phyloP scores from a whole-genome alignment of 1,284 basidiomycete species.

The Cryptococcus sp. region DNA sequence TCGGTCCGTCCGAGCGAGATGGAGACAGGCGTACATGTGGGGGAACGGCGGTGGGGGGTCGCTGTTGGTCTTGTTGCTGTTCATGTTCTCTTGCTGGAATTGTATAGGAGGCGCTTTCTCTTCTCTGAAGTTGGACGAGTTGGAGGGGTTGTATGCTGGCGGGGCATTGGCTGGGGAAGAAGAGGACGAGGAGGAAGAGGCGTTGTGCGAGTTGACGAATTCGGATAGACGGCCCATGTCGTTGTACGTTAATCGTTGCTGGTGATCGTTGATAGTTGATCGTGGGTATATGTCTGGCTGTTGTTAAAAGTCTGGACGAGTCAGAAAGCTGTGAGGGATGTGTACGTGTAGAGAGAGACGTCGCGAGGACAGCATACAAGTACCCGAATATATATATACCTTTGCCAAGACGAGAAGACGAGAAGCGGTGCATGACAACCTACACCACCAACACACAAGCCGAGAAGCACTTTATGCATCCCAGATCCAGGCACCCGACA shows the following conservation, averaged over 20 bases:
- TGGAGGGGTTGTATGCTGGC: neutral
- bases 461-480: no score
- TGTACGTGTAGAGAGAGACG: no score
- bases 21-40: slow-evolving; percentile 30
- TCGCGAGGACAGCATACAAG: no score
- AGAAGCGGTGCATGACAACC: no score
- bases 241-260: neutral
- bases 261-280: no score
- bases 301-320: no score
- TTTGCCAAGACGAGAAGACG: no score
- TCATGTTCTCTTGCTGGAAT: neutral
- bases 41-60: slow-evolving; percentile 12
- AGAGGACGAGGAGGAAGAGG: neutral
- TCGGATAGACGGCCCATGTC: neutral
- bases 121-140: neutral
- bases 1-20: slow-evolving; percentile 27
- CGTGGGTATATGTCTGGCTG: no score
- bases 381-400: no score
- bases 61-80: neutral
- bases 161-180: neutral
- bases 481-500: no score
- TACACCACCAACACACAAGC: no score
- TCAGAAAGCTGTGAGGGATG: no score
- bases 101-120: neutral
- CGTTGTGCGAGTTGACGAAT: neutral